Evolutionary conservation across 129 eudicot genomes (phyloP).

Genomic region (Saussurea involucrata): DNA sequence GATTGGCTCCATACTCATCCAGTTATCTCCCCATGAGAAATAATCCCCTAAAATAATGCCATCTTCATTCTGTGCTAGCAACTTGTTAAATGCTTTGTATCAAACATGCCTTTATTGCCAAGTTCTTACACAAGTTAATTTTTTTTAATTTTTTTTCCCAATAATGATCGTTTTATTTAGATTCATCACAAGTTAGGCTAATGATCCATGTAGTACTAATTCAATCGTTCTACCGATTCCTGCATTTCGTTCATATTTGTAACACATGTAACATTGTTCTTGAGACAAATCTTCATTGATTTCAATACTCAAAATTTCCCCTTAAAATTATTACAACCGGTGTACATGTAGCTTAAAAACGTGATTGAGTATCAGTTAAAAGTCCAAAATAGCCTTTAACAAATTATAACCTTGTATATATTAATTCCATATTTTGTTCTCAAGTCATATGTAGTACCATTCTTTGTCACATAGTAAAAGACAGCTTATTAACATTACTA

Average conservation of each 20-base stretch:
- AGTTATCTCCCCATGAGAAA: not conserved
- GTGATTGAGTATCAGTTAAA: not conserved
- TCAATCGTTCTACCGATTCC: not conserved
- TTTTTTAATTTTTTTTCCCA: not conserved
- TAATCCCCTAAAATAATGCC: not conserved
- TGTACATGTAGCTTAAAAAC: not conserved
- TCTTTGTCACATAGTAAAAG: slow-evolving; percentile 22
- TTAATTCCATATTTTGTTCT: slow-evolving; percentile 23
- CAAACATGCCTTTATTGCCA: not conserved
- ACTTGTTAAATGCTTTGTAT: not conserved
- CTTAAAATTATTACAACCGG: not conserved
- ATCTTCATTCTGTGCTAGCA: no score
- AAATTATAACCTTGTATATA: not conserved
- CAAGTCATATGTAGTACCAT: slow-evolving; percentile 17
- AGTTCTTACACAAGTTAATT: not conserved
- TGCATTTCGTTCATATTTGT: not conserved
- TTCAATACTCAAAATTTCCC: not conserved
- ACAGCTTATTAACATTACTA: not conserved
- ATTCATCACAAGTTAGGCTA: not conserved
- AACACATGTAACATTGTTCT: not conserved
- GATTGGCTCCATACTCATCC: not conserved
- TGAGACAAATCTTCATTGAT: not conserved
- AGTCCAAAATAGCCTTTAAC: not conserved
- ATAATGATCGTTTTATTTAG: not conserved
- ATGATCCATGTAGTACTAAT: not conserved